Evolutionary conservation across 1,139 yeast genomes (phyloP), one percentile per base, ranked within the genome.

Genomic region (Pichia cactophila): DNA sequence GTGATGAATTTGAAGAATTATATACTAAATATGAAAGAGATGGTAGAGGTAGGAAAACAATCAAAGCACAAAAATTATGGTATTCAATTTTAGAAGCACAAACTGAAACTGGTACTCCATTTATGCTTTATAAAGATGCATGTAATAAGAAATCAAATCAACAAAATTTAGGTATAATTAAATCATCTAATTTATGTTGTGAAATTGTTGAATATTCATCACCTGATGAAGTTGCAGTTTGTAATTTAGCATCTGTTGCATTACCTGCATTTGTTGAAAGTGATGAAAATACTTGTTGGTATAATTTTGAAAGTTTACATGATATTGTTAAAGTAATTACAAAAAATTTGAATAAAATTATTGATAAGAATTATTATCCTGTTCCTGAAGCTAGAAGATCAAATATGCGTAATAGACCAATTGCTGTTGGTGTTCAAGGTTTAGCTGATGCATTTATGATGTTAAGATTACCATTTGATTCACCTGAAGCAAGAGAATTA

Each of bases 341-440:
- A 41, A 70, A 73, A 56, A 78, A 78, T 66, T 73, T 78, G 65
- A 77, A 78, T 65, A 70, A 70, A 59, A 75, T 78, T 56, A 78
- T 78, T 50, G 83, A 78, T 61, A 72, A 78, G 61, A 77, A 77
- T 60, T 72, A 63, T 58, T 78, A 78, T 58, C 83, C 83, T 43
- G 78, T 77, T 56, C 74, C 72, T 45, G 77, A 73, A 60, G 81
- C 83, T 37, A 70, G 63, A 58, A 67, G 57, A 42, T 77, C 83
- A 23, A 78, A 78, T 61, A 68, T 72, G 72, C 75, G 74, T 63
- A 73, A 78, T 58, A 73, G 83, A 65, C 83, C 83, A 40, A 74
- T 78, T 64, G 83, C 83, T 42, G 68, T 78, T 50, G 83, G 83
- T 64, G 83, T 78, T 44, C 83, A 78, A 68, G 83, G 83, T 60